Evolutionary conservation across 2,329 filamentous ascomycete species (phyloP), one percentile per base, ranked within the genome.

Genomic region (Epichloe festucae): DNA sequence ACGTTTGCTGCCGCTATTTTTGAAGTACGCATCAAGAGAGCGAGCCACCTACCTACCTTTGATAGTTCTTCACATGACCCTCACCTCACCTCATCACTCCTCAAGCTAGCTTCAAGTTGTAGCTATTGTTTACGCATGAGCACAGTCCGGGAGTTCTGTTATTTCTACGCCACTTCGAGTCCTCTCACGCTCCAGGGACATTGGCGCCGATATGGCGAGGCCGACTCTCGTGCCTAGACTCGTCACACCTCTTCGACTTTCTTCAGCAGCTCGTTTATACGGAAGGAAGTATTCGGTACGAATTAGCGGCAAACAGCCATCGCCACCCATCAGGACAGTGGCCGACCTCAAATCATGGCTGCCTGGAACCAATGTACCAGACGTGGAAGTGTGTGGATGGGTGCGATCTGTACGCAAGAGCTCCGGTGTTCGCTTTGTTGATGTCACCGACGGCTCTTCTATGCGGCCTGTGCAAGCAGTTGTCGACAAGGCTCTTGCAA

Each of bases 371-470:
- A 62, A 69, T 45, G 67, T 72, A 41, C 58, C 67, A n/a, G 65
- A 75, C 59, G 73, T 85, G 46, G 75, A 76, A 52, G 73, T 95
- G 59, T 78, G 85, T 64, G 91, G 90, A 55, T 91, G 85, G 71
- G 77, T 96, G 51, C 81, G 87, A 56, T 91, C 88, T 4, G 83
- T 95, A 54, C 79, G 91, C 55, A 87, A 88, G 65, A 89, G 94
- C 73, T 95, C 96, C 66, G 78, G 78, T 21, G 75, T 85, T 54
- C 83, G 85, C 5, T 97, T 98, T 70, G 84, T 90, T 49, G 80
- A 89, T 54, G 74, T 97, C 49, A 84, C 85, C 11, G 93, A 98
- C 73, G 93, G 93, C 44, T 94, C 89, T 12, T 89, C 86, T 42
- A 73, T 87, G 58, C 74, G 83, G 55, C 75, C 87, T 31, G 67